phyloP scores from a whole-genome alignment of 1,284 basidiomycete species.

The Kalmanozyma brasiliensis region DNA sequence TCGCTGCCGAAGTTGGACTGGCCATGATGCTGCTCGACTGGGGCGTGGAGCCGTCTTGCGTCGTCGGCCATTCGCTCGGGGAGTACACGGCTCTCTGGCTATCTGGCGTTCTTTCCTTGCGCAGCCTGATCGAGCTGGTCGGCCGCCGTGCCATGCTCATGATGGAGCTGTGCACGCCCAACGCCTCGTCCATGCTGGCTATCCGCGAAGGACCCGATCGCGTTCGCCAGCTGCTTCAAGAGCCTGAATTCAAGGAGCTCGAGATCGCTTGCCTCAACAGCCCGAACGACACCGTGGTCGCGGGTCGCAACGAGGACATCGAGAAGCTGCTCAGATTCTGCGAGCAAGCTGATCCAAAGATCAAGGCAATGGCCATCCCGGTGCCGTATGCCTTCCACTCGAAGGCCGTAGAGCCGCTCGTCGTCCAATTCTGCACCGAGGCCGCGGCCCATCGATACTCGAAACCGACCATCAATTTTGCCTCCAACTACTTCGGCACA shows the following conservation, averaged over 20 bases:
- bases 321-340: slow-evolving; percentile 19
- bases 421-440: slow-evolving; percentile 8
- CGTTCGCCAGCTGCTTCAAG: slow-evolving; percentile 23
- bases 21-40: slow-evolving; percentile 32
- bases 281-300: slow-evolving; percentile 44
- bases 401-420: slow-evolving; percentile 32
- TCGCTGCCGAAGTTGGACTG: slow-evolving; percentile 35
- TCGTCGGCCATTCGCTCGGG: slow-evolving; percentile 50
- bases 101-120: slow-evolving; percentile 33
- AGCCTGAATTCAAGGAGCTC: slow-evolving; percentile 11
- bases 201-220: slow-evolving; percentile 18
- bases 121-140: slow-evolving; percentile 40
- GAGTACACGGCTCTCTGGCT: slow-evolving; percentile 49
- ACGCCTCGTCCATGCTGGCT: slow-evolving; percentile 50
- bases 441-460: slow-evolving; percentile 11
- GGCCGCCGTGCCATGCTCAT: slow-evolving; percentile 40
- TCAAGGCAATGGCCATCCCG: slow-evolving; percentile 44
- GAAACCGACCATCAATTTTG: slow-evolving; percentile 22
- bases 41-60: slow-evolving; percentile 32
- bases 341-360: slow-evolving; percentile 29
- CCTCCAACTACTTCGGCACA: slow-evolving; percentile 36
- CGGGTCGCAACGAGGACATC: slow-evolving; percentile 30
- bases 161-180: slow-evolving; percentile 39
- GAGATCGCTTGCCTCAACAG: slow-evolving; percentile 53
- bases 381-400: slow-evolving; percentile 56